Conservation (phyloP, 495 filamentous ascomycete species). For the Penicillium cinerascens region DNA sequence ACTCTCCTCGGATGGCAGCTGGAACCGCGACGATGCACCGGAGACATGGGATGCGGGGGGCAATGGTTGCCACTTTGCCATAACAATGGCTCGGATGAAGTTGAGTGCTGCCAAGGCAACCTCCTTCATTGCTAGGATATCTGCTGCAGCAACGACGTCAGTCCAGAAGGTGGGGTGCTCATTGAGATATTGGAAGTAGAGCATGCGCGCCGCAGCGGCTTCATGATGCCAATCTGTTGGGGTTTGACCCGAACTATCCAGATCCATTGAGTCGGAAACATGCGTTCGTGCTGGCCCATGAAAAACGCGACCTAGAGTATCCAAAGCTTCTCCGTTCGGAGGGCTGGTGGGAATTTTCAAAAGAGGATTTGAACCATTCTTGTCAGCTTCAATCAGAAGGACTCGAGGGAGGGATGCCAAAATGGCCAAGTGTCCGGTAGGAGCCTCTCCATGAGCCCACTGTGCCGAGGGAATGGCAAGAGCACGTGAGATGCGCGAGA, state of each 20-base stretch:
- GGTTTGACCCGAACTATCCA: conserved; percentile 32
- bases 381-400: conserved; percentile 49
- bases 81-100: conserved; percentile 51
- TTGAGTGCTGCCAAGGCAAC: conserved; percentile 52
- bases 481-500: conserved; percentile 41
- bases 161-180: conserved; percentile 49
- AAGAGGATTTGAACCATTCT: conserved; percentile 43
- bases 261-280: conserved; percentile 26
- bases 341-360: conserved; percentile 47
- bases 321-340: conserved; percentile 51
- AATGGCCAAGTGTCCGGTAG: conserved; percentile 53
- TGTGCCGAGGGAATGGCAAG: conserved; percentile 43
- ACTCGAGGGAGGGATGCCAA: conserved; percentile 56
- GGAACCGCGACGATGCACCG: conserved; percentile 31
- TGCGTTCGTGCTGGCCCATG: conserved; percentile 43
- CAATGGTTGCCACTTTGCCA: conserved; percentile 51
- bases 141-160: conserved; percentile 50
- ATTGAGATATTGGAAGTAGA: conserved; percentile 56
- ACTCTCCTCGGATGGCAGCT: conserved; percentile 40
- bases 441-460: conserved; percentile 50
- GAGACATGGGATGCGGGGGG: conserved; percentile 17
- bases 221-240: conserved; percentile 44
- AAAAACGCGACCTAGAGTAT: conserved; percentile 53
- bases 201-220: conserved; percentile 51
- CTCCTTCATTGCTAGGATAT: conserved; percentile 57